Base-by-base conservation (phyloP, 257 asterid genomes). In the Thymus mandschuricus region DNA sequence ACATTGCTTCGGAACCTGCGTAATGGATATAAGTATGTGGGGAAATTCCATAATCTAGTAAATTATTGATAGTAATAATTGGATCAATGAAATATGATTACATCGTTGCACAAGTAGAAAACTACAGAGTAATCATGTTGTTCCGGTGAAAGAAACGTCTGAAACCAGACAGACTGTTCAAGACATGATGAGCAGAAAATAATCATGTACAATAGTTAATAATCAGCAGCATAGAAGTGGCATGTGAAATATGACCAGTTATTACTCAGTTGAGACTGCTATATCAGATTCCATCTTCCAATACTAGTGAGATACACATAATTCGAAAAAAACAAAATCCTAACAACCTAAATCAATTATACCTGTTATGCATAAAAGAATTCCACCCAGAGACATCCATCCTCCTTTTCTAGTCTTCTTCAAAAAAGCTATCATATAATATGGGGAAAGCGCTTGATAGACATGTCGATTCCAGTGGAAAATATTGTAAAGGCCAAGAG, bases 321-420 rank as follows among this genome's bases (percentile, higher is more conserved):
- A 31, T 66, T 49, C 33, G 58, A 15, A 2, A 2, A 21, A 66
- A 13, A 45, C 31, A 64, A 27, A 64, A 4, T 10, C 27, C 12
- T 5, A 8, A 34, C 56, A 1, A 44, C 13, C 30, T 41, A 27
- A 41, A 56, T 7, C 12, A 49, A 61, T 33, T 0, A 38, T 87
- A 93, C 98, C 98, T 73, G 98, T 93, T 70, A 93, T 93, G 88
- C 98, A 93, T 75, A 93, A 79, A 31, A 93, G 94, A 67, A 94
- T 89, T 61, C 98, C 98, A 51, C 98, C 98, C 76, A 94, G 78
- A 70, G 98, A 94, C 98, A 91, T 94, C 98, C 98, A 94, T 59
- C 98, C 98, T n/a, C 94, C 81, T 81, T 86, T 86, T 68, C 88
- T 82, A n/a, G 98, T 94, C 88, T 94, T 94, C 86, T 89, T 94